Conservation (phyloP, 2,329 filamentous ascomycete species). For the Cladosporium sp. region DNA sequence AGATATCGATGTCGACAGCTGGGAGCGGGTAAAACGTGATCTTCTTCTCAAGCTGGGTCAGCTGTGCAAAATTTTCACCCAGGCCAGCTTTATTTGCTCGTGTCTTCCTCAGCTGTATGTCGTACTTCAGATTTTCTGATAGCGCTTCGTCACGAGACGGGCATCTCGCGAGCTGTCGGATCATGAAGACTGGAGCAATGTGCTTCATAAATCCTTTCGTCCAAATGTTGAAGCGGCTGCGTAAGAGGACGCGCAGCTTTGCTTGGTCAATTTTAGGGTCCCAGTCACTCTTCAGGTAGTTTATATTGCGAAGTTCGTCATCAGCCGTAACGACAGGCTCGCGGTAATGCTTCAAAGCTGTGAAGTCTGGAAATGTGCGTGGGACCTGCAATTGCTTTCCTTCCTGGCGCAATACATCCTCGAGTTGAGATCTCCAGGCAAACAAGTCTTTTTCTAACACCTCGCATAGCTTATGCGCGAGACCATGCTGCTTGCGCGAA, state of each 20-base stretch:
- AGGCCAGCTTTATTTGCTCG: constrained; percentile 28
- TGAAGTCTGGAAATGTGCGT: constrained; percentile 29
- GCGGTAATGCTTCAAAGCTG: constrained; percentile 40
- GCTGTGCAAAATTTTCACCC: constrained; percentile 22
- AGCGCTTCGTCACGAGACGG: constrained; percentile 20
- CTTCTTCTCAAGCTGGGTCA: constrained; percentile 29
- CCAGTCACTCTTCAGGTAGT: constrained; percentile 35
- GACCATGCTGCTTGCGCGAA: constrained; percentile 34
- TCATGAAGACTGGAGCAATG: constrained; percentile 41
- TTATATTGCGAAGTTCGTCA: constrained; percentile 33
- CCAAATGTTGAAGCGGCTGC: constrained; percentile 41
- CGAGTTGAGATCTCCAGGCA: constrained; percentile 33
- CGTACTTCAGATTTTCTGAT: constrained; percentile 30
- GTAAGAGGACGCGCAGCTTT: constrained; percentile 38
- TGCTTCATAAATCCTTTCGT: constrained; percentile 42
- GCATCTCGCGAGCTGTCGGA: constrained; percentile 26
- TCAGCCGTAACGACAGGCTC: constrained; percentile 38
- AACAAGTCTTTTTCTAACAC: constrained; percentile 21
- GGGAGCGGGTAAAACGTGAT: constrained; percentile 40
- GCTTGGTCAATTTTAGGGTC: constrained; percentile 35
- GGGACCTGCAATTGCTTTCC: constrained; percentile 26
- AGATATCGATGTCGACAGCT: constrained; percentile 32
- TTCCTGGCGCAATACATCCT: constrained; percentile 21
- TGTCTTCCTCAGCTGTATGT: constrained; percentile 36
- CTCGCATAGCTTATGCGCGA: constrained; percentile 36